These are phyloP conservation scores for Cyclospora cayetanensis DNA, from an alignment of 169 alveolate species.

Conservation along the genomic window DNA sequence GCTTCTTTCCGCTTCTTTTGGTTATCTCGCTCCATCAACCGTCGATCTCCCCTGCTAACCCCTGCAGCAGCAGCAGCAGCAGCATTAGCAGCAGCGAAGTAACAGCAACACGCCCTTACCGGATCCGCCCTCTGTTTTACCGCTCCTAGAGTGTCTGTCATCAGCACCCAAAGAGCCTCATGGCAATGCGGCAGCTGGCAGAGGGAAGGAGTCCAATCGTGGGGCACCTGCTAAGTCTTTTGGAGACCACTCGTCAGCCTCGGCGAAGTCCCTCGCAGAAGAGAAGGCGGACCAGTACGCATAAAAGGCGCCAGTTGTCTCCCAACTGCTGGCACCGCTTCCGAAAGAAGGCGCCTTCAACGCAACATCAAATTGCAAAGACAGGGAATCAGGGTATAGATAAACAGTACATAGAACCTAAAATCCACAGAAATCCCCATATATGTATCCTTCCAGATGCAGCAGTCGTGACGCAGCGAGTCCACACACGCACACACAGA, in stretches of 20 bases:
- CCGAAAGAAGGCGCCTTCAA: conserved; percentile 29
- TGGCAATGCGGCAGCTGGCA: too few species aligned
- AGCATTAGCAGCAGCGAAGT: not conserved
- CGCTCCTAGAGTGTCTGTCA: too few species aligned
- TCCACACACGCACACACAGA: not conserved
- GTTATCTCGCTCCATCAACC: conserved; percentile 29
- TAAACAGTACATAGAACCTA: not conserved
- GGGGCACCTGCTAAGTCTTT: not conserved
- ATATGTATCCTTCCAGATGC: not conserved
- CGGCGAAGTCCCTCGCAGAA: not conserved
- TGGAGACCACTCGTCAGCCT: conserved; percentile 4
- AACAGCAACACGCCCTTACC: too few species aligned
- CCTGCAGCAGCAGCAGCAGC: not conserved
- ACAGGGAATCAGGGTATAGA: too few species aligned
- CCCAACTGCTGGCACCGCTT: not conserved
- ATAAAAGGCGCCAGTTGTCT: conserved; percentile 48
- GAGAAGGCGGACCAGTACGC: conserved; percentile 46
- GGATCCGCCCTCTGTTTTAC: not conserved
- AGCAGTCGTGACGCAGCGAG: not conserved
- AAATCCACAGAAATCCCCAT: not conserved
- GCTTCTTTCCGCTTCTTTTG: conserved; percentile 59
- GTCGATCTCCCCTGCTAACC: not conserved
- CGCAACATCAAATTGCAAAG: too few species aligned
- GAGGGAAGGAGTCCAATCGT: not conserved
- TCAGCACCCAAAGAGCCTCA: too few species aligned